Evolutionary conservation across 1,284 basidiomycete species (phyloP).

Genomic region (Cutaneotrichosporon dermatis): DNA sequence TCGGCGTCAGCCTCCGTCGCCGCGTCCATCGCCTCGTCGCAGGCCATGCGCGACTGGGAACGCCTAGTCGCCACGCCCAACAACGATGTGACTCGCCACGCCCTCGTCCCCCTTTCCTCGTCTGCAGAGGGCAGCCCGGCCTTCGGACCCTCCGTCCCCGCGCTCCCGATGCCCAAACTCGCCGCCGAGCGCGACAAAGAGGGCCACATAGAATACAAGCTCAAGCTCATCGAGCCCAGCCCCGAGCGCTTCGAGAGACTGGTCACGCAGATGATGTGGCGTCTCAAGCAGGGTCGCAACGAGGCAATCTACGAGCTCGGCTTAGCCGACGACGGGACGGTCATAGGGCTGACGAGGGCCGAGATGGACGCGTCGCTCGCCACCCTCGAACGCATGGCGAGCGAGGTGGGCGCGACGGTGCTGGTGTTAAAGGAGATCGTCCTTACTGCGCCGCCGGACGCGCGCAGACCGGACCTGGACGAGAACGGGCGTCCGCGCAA

Average conservation of each 20-base stretch:
- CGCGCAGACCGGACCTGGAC: conserved; percentile 31
- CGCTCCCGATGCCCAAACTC: conserved; percentile 31
- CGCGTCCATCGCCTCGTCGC: conserved; percentile 2
- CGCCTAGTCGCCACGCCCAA: conserved; percentile 27
- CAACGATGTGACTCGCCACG: conserved; percentile 30
- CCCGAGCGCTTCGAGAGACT: conserved; percentile 55
- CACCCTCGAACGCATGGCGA: conserved; percentile 86
- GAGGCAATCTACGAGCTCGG: conserved; percentile 91
- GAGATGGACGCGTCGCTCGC: conserved; percentile 75
- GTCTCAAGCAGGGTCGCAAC: conserved; percentile 82
- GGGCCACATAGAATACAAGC: conserved; percentile 51
- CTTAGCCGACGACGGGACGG: conserved; percentile 73
- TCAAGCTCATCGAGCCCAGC: conserved; percentile 46
- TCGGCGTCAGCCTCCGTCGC: not conserved
- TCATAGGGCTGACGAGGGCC: conserved; percentile 68
- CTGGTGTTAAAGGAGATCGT: conserved; percentile 76
- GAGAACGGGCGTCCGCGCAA: conserved; percentile 25
- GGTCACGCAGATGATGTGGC: conserved; percentile 91
- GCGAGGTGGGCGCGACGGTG: conserved; percentile 82
- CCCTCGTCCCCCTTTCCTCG: conserved; percentile 29
- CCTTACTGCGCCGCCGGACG: conserved; percentile 18
- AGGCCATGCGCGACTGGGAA: conserved; percentile 42
- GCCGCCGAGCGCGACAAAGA: conserved; percentile 47
- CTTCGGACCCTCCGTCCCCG: conserved; percentile 3
- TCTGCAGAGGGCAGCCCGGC: conserved; percentile 10